Base-by-base conservation (phyloP, 1,284 basidiomycete species). In the Ceratobasidium sp. region DNA sequence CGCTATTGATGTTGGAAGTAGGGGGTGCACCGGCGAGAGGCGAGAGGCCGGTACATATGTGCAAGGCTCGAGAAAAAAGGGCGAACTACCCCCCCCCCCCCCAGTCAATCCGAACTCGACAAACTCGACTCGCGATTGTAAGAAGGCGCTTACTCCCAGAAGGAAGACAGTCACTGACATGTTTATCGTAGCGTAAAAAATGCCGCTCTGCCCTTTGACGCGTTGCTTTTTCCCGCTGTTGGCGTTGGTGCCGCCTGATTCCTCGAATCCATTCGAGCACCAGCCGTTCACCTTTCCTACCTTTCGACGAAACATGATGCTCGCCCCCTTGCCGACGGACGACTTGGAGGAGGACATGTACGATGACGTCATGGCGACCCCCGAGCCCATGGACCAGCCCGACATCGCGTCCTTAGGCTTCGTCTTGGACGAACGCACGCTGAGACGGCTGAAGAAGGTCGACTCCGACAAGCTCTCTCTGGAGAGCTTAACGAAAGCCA, bases 231-330 rank as follows among this genome's bases (percentile, higher is more conserved):
- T 68, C 23, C 46, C 66, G 46, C n/a, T 68, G 12, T 20, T 68
- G 40, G 46, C 66, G n/a, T 3, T 3, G 5, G 66, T 68, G 7
- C 66, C 48, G 48, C 20, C 23, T 9, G 66, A 38, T 28, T 15
- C 66, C 4, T 2, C 6, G 2, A 50, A 68, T 48, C 66, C 66
- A 2, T 68, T 68, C 15, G 48, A 54, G 15, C 50, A 68, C 26
- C 28, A 23, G 23, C 66, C 66, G 15, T 68, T 52, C 66, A 68
- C 48, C 5, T 68, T 50, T n/a, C 66, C 66, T 13, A 23, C 20
- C 4, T 68, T 54, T n/a, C 48, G 66, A 1, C 5, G 12, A 20
- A 68, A 54, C 48, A 54, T 68, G 48, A 52, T 52, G 23, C 66
- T 68, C 15, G 10, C 3, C n/a, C 40, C 46, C 5, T 1, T 40